phyloP scores from a whole-genome alignment of 108 stramenopile species.

The Cyclotella baltica region DNA sequence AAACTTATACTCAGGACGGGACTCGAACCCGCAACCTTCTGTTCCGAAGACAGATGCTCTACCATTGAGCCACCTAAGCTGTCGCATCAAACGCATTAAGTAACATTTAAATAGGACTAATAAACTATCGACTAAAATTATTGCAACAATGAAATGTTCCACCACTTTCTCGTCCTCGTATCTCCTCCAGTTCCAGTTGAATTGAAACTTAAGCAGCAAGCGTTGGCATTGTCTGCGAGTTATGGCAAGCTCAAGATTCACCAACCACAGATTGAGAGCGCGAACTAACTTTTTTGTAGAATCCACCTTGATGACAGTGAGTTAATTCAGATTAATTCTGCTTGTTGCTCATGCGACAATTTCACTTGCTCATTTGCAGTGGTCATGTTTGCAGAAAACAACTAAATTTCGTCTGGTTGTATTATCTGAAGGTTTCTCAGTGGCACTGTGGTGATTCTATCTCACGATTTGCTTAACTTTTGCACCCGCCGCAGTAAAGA shows the following conservation, averaged over 20 bases:
- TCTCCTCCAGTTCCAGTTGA: no score
- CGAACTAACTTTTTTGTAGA: no score
- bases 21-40: slow-evolving; percentile 94
- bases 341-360: background rate
- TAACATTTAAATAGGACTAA: background rate
- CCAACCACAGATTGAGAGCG: no score
- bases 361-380: no score
- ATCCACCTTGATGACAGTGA: no score
- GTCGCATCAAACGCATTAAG: background rate
- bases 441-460: background rate
- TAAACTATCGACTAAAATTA: background rate
- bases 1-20: slow-evolving; percentile 80
- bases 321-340: no score
- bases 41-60: slow-evolving; percentile 96
- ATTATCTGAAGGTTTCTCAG: background rate
- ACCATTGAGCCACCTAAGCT: slow-evolving; percentile 89
- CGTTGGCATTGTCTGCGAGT: no score
- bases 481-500: background rate
- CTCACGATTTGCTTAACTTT: background rate
- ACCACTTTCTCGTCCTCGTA: no score
- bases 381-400: no score
- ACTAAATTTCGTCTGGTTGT: no score
- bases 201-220: no score
- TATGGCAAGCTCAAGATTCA: no score
- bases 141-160: background rate